A percentile compares a stretch with the other conserved stretches of the same genome.
These are phyloP conservation scores for Dactylellina sp. DNA, from an alignment of 2,329 filamentous ascomycete genomes.

Conservation along the genomic window DNA sequence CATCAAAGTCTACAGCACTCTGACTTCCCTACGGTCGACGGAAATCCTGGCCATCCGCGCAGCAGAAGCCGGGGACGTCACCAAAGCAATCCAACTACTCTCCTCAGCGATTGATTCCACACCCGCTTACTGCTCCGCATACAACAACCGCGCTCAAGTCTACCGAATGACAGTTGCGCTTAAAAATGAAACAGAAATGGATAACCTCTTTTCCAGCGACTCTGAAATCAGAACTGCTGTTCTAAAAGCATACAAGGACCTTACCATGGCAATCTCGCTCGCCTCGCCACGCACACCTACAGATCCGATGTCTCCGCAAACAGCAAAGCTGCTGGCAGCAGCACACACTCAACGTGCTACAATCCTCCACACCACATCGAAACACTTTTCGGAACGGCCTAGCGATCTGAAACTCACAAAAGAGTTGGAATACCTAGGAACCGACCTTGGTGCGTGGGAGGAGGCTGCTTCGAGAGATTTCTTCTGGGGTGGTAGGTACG, in stretches of 20 bases:
- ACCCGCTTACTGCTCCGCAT: slow-evolving; percentile 77
- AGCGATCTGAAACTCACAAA: slow-evolving; percentile 62
- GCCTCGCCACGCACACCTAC: slow-evolving; percentile 69
- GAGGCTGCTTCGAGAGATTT: slow-evolving; percentile 74
- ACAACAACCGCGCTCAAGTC: slow-evolving; percentile 80
- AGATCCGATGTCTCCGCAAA: slow-evolving; percentile 72
- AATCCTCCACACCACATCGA: slow-evolving; percentile 72
- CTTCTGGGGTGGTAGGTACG: slow-evolving; percentile 73
- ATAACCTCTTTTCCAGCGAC: slow-evolving; percentile 66
- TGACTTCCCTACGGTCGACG: slow-evolving; percentile 60
- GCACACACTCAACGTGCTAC: slow-evolving; percentile 79
- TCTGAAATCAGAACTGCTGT: slow-evolving; percentile 23
- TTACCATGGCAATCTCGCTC: slow-evolving; percentile 68
- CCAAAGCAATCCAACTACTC: slow-evolving; percentile 66
- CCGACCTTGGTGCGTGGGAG: slow-evolving; percentile 61
- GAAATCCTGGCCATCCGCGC: slow-evolving; percentile 68
- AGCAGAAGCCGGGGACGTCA: slow-evolving; percentile 62
- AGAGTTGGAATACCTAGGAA: slow-evolving; percentile 68
- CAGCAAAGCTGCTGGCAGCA: slow-evolving; percentile 75
- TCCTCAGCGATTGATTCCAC: slow-evolving; percentile 70
- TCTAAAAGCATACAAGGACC: slow-evolving; percentile 41
- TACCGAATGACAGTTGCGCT: slow-evolving; percentile 62
- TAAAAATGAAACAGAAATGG: slow-evolving; percentile 65
- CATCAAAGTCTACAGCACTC: slow-evolving; percentile 60
- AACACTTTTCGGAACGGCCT: slow-evolving; percentile 63